Percentiles rank a stretch among this genome's conserved stretches.
Evolutionary conservation across 202 grass and related monocot genomes (phyloP).

Genomic region (Eragrostis tef): DNA sequence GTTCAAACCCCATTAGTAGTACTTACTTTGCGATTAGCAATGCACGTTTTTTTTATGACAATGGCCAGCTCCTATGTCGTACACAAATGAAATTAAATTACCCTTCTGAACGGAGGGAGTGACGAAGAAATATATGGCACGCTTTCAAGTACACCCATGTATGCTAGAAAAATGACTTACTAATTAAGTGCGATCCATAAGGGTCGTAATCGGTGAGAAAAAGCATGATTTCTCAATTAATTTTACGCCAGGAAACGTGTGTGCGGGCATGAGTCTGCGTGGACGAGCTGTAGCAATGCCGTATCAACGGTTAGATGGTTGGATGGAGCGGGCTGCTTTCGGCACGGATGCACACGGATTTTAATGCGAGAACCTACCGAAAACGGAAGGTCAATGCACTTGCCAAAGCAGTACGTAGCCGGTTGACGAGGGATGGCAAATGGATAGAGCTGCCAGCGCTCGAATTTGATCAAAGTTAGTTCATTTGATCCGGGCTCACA

Average conservation of each 20-base stretch:
- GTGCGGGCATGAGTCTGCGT: background rate
- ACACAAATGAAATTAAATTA: too few species aligned
- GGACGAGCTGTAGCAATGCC: background rate
- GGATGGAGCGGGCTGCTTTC: background rate
- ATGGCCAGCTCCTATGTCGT: too few species aligned
- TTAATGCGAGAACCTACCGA: conserved; percentile 1
- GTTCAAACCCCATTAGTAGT: too few species aligned
- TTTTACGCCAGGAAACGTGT: background rate
- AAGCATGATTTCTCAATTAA: background rate
- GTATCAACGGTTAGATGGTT: background rate
- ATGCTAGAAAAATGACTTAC: background rate
- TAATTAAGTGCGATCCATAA: background rate
- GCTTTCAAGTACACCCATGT: background rate
- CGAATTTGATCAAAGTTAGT: background rate
- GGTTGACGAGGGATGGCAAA: background rate
- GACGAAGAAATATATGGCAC: background rate
- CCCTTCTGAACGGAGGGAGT: too few species aligned
- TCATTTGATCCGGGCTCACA: background rate
- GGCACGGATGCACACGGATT: background rate
- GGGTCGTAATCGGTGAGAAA: conserved; percentile 14
- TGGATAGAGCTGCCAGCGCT: background rate
- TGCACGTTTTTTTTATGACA: too few species aligned
- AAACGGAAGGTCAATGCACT: conserved; percentile 17
- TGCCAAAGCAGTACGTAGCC: background rate
- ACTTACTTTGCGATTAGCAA: too few species aligned